phyloP scores from a whole-genome alignment of 75 land plant species.

The Adiantum capillusveneris region DNA sequence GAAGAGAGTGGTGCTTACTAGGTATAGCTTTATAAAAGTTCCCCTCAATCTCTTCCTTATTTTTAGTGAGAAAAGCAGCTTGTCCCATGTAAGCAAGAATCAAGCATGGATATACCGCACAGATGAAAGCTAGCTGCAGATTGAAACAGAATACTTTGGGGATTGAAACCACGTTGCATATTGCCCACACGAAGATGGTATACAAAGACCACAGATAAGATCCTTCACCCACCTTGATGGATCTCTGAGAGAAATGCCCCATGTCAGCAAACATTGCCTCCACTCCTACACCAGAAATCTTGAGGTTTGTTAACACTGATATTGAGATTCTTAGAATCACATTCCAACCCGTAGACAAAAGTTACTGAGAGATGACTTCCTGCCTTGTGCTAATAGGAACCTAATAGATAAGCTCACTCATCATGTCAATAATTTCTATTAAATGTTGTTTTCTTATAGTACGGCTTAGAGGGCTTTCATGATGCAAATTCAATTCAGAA shows the following conservation, averaged over 20 bases:
- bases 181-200: no score
- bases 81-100: constrained; percentile 54
- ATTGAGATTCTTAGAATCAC: no score
- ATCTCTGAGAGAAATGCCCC: constrained; percentile 48
- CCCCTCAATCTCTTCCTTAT: constrained; percentile 22
- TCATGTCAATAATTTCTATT: no score
- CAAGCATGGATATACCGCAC: constrained; percentile 42
- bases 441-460: no score
- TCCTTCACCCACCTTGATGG: constrained; percentile 19
- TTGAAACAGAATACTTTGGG: neutral
- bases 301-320: no score
- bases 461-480: no score
- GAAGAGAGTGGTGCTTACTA: constrained; percentile 17
- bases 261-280: constrained; percentile 75
- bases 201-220: constrained; percentile 1
- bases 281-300: constrained; percentile 22
- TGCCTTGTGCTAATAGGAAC: no score
- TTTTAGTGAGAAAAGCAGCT: constrained; percentile 41
- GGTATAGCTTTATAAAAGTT: constrained; percentile 67
- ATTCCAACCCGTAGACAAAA: no score
- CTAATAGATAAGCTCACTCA: no score
- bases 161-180: no score
- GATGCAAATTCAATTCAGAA: no score
- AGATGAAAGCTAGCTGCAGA: constrained; percentile 40
- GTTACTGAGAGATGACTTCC: no score